Base-by-base conservation (phyloP, 805 yeast species). In the Lipomyces sp. region DNA sequence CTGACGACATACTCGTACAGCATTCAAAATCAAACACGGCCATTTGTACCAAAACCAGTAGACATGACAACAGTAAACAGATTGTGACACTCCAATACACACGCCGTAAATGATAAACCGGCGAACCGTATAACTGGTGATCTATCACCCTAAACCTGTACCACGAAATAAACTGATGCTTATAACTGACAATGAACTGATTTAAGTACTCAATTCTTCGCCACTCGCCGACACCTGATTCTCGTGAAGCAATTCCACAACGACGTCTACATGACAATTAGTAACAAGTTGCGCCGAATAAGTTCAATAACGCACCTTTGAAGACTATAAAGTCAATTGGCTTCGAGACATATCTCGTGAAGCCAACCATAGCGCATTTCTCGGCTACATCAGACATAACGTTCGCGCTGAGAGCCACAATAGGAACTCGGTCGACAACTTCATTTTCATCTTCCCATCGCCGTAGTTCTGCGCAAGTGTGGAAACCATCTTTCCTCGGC, bases 401-500 rank as follows among this genome's bases (percentile, higher is more conserved):
- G 56, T 76, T 75, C 11, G 79, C 79, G 66, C 78, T 75, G 54
- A 76, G 64, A 3, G 79, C 79, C 35, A 76, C 66, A 24, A 77
- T 76, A 15, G 79, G 78, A 7, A 73, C 66, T 5, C 65, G 66
- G 42, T 59, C 18, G 29, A 34, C 63, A 30, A 53, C 35, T 7
- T 61, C 67, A 29, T 65, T 59, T 4, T 64, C 65, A 50, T 61
- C 61, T 59, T 76, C 78, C 78, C 77, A 75, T 4, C 69, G 69
- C 18, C 78, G 73, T 48, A 76, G 74, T 42, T 75, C 77, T 24
- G 65, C 57, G 66, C 79, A 76, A 6, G 76, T 73, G 60, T 74
- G 73, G 65, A 74, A 76, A 8, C 79, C 79, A 57, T 77, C 75
- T 67, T 75, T 76, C 11, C 75, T 70, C n/a, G 79, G 79, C 79